phyloP scores from a whole-genome alignment of 1,284 basidiomycete species.

The Apiotrichum gamsii region DNA sequence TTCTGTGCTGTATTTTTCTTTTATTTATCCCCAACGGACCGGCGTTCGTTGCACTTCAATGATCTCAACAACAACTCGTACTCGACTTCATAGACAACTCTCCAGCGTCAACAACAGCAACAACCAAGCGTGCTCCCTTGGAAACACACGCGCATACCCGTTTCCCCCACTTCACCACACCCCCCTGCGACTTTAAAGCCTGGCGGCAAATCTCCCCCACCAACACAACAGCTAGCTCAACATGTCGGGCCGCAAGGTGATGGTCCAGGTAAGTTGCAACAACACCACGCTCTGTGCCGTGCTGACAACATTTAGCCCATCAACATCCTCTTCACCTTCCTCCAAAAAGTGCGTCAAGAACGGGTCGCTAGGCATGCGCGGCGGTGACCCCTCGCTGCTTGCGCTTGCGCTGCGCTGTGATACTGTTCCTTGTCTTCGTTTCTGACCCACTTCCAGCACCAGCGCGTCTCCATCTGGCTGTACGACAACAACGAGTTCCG shows the following conservation, averaged over 20 bases:
- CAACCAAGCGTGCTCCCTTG: too few relatives aligned
- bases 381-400: conserved; percentile 2
- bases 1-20: not conserved
- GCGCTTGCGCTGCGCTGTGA: not conserved
- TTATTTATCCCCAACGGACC: not conserved
- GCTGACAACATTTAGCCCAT: too few relatives aligned
- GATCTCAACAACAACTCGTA: too few relatives aligned
- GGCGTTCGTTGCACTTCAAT: too few relatives aligned
- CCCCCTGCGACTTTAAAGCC: too few relatives aligned
- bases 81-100: too few relatives aligned
- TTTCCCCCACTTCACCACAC: too few relatives aligned
- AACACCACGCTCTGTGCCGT: too few relatives aligned
- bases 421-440: too few relatives aligned
- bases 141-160: too few relatives aligned
- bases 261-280: conserved; percentile 87
- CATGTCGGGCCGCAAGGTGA: conserved; percentile 91
- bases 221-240: conserved; percentile 40
- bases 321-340: conserved; percentile 99
- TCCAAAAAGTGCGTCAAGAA: conserved; percentile 56
- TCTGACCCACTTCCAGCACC: conserved; percentile 60
- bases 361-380: not conserved
- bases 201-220: conserved; percentile 12
- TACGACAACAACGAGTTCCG: conserved; percentile 97
- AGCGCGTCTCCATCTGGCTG: conserved; percentile 87
- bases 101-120: too few relatives aligned